phyloP scores from a whole-genome alignment of 345 rosid species.

The Lepidium africanum region DNA sequence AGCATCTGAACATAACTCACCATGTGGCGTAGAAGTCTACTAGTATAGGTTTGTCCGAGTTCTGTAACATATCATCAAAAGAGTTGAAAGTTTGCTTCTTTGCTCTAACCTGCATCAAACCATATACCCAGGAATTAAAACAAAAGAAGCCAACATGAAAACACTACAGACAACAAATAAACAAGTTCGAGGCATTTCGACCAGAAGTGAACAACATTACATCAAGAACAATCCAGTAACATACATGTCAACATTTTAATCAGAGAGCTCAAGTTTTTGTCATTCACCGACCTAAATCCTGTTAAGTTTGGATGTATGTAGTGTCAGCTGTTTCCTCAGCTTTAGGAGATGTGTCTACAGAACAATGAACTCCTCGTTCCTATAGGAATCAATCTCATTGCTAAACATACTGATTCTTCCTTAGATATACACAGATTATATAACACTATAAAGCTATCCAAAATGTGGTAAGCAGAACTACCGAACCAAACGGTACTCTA shows the following conservation, averaged over 20 bases:
- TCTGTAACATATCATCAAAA: conserved; percentile 64
- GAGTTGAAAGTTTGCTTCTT: conserved; percentile 69
- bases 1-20: conserved; percentile 27
- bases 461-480: too few relatives aligned
- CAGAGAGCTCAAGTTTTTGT: neutral
- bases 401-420: too few relatives aligned
- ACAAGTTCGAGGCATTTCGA: neutral
- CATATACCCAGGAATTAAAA: neutral
- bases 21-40: conserved; percentile 93
- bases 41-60: conserved; percentile 64
- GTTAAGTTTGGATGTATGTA: too few relatives aligned
- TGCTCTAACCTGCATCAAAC: conserved; percentile 44
- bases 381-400: too few relatives aligned
- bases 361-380: too few relatives aligned
- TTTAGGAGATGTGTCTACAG: too few relatives aligned
- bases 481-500: too few relatives aligned
- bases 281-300: too few relatives aligned
- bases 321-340: too few relatives aligned
- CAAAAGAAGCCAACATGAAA: neutral
- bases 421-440: too few relatives aligned
- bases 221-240: neutral
- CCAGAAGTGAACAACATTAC: neutral
- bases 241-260: neutral
- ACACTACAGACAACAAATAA: neutral
- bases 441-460: too few relatives aligned